These are phyloP conservation scores for Apiotrichum brassicae DNA, from an alignment of 1,284 basidiomycete species.

Conservation along the genomic window DNA sequence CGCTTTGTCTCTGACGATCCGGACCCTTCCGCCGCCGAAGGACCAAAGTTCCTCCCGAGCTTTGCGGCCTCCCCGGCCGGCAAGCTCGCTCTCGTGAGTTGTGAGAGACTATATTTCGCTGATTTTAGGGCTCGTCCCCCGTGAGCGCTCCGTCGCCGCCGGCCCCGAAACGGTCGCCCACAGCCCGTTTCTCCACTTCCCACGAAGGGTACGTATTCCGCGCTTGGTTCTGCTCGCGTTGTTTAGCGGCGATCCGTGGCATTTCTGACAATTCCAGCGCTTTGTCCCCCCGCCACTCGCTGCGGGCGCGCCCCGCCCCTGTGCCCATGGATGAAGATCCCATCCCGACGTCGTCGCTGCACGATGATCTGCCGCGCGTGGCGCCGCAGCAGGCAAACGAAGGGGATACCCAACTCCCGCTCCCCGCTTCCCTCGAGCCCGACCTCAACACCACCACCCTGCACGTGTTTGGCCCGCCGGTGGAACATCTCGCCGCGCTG, in stretches of 20 bases:
- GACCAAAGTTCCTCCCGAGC: constrained; percentile 37
- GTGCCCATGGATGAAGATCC: constrained; percentile 17
- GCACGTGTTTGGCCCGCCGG: constrained; percentile 41
- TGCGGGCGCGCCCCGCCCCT: constrained; percentile 2
- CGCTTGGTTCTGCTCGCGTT: background rate
- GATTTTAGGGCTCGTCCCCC: constrained; percentile 15
- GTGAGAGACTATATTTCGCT: no score
- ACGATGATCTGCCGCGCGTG: constrained; percentile 12
- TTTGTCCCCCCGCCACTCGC: constrained; percentile 12
- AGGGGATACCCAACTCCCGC: constrained; percentile 17
- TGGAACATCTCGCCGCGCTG: constrained; percentile 24
- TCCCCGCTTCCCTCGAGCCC: constrained; percentile 29
- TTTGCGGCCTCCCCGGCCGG: constrained; percentile 36
- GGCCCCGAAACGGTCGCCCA: constrained; percentile 23
- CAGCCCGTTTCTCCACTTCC: constrained; percentile 22
- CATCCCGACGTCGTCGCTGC: constrained; percentile 22
- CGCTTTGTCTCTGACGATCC: constrained; percentile 26
- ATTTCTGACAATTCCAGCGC: no score
- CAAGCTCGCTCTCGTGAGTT: constrained; percentile 31
- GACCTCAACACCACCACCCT: constrained; percentile 28
- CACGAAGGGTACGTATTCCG: constrained; percentile 18
- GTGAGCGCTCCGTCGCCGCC: constrained; percentile 15
- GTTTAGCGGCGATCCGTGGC: background rate
- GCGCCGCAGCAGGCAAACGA: constrained; percentile 1
- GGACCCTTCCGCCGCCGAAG: constrained; percentile 31